Base-by-base conservation (phyloP, 441 rosid genomes). In the Pelargonium cotyledonis region DNA sequence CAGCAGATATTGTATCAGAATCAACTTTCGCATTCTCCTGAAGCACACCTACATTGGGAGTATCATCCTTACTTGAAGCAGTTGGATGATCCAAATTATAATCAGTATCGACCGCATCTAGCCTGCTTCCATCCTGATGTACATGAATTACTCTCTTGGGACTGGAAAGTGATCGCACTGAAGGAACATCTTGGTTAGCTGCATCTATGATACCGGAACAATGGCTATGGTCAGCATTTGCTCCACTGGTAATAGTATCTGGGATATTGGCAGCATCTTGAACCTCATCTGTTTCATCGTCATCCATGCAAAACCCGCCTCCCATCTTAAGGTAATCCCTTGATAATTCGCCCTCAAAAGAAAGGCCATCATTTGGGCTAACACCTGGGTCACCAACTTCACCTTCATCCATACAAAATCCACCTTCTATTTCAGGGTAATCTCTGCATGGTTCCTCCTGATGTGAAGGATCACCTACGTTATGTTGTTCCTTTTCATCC, bases 261-360 rank as follows among this genome's bases (percentile, higher is more conserved):
- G 67, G 63, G 55, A 47, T 66, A 40, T 43, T 21, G 47, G 65
- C 72, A 61, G 67, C 73, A 53, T 73, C 78, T 68, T 72, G 67
- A 49, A 81, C 72, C 63, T 77, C 44, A 0, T 8, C 61, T 16
- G 46, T 72, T 49, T 82, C 87, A 23, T 65, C 80, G 77, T 85
- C 96, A 14, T 82, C 86, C 23, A 74, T 66, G 70, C 92, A 91
- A 77, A 89, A 91, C 41, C 96, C 96, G 0, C 94, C 92, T 65
- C 96, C 99, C 11, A 73, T 67, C 73, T 66, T 68, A 66, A 78
- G 81, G 81, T 85, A 83, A 68, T 81, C 88, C 65, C 76, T 69
- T 3, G 79, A 74, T 63, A 66, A 41, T 76, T 73, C 71, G 11
- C 65, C 75, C 68, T 74, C 80, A 53, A 46, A 6, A 49, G 75